Evolutionary conservation across 495 filamentous ascomycete genomes (phyloP), one percentile per base, ranked within the genome.

Genomic region (Penicillium diatomitis): DNA sequence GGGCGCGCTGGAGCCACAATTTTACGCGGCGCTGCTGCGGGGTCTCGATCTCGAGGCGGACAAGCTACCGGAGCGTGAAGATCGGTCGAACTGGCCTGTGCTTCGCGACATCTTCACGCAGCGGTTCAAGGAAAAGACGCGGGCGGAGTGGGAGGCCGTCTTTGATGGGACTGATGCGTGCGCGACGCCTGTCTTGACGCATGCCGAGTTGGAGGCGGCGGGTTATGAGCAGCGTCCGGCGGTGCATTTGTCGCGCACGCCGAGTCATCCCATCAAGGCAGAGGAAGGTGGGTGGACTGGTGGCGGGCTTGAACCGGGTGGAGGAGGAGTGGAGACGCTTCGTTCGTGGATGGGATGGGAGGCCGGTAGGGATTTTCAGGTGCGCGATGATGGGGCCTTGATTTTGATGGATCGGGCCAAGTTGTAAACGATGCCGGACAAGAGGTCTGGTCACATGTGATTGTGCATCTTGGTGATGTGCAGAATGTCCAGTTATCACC

Each of bases 151-250:
- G 91, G 90, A 95, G 65, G 55, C 46, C 5, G 64, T 94, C 3
- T 97, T 95, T 63, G 85, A 92, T 56, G 86, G 85, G 11, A 91
- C 82, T 0, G 91, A 97, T 72, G 90, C 91, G 6, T 97, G 91
- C 64, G 88, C 86, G 48, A 90, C 89, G 20, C 90, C 91, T 2
- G 86, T 97, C 3, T 65, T 95, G 44, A 82, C 80, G 38, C 84
- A 86, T 56, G 53, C 37, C 0, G 90, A 96, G 66, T 69, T 96
- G 47, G 78, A 87, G 60, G 62, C 67, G n/a, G 62, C 72, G 31
- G 71, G 74, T 4, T 88, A 82, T 51, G 85, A 94, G 49, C 88
- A 90, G 61, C 69, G 88, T 52, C 84, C 88, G 27, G 67, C 79
- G 8, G 87, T 96, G 6, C 79, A 82, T 32, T 64, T 96, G 53